Base-by-base conservation (phyloP, 306 rosid genomes). In the Dalbergia cultrata region DNA sequence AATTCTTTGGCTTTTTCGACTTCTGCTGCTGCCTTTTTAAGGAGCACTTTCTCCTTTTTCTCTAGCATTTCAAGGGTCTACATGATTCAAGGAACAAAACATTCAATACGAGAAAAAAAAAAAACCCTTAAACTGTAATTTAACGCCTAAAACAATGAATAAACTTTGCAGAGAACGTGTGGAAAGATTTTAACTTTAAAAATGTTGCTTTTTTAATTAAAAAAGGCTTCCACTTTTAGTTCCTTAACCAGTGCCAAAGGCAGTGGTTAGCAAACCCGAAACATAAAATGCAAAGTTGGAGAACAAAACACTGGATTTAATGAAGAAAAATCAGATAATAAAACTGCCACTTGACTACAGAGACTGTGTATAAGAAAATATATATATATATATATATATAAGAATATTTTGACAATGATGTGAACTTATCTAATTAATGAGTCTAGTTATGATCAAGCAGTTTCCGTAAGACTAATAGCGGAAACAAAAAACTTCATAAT, bases 21-120 rank as follows among this genome's bases (percentile, higher is more conserved):
- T 81, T 96, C 99, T 11, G 83, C 86, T 11, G 85, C 64, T 57
- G 96, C 98, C 84, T 93, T 96, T 85, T 90, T 96, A 43, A 83
- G 47, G 8, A 96, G 91, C 33, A 93, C 93, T 63, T 93, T 96
- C 89, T 96, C 99, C 88, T 93, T 96, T 87, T 93, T 96, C 91
- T 96, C 99, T 9, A 96, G 91, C 99, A 96, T 93, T 86, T 96
- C 97, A 62, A 96, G 97, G 9, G 99, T 96, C 99, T 96, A 82
- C 79, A 87, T 44, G 67, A 81, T 75, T 66, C 76, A 71, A 57
- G 67, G 50, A 61, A 52, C 68, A 52, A 61, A 82, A 65, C 19
- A 67, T 12, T 74, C 59, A 45, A 77, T 39, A 71, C 13, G 49
- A 79, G 45, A 79, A 49, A 34, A 64, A 39, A 39, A 26, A 18